Base-by-base conservation (phyloP, 768 basidiomycete genomes). In the Leccinum disarticulatum region DNA sequence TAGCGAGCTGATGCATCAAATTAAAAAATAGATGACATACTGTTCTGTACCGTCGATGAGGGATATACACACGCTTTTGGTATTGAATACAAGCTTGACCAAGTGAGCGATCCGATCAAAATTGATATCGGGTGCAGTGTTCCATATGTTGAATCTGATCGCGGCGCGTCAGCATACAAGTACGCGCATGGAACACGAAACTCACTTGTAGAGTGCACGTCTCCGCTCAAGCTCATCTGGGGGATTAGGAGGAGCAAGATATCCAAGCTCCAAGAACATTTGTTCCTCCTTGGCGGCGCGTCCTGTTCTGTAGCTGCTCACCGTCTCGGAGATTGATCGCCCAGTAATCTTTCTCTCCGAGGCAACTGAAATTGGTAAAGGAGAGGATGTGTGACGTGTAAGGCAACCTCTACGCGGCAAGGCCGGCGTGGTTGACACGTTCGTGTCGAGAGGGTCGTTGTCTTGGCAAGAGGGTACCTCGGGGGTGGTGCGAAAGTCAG, bases 81-180 rank as follows among this genome's bases (percentile, higher is more conserved):
- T 91, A 68, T 83, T 90, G 74, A 98, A 98, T 7, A 98, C 95
- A 43, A 97, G 78, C 76, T 95, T 95, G 43, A 90, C 91, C 28
- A 98, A 82, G 71, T 96, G 93, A 15, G 88, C 91, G 64, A 97
- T 95, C 17, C 95, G 85, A 73, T 97, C 95, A 69, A 98, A 97
- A 70, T 96, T 95, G 62, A 84, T 78, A 71, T 98, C 95, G 9
- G 87, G 79, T 15, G 87, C 86, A 0, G 93, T 95, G 63, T 91
- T 85, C 83, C 93, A 87, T 52, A 97, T 90, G 65, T 94, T 93
- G 77, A 93, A 95, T 64, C 92, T 91, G 62, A 30, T 57, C 11
- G 14, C n/a, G n/a, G 30, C 15, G 52, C 35, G 54, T 66, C 22
- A 60, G 55, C 31, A 31, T 51, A 31, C 15, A 9, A 51, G 22